A percentile compares a stretch with the other conserved stretches of the same genome.
phyloP scores from a whole-genome alignment of 768 basidiomycete genomes.

The Auricularia heimuer region DNA sequence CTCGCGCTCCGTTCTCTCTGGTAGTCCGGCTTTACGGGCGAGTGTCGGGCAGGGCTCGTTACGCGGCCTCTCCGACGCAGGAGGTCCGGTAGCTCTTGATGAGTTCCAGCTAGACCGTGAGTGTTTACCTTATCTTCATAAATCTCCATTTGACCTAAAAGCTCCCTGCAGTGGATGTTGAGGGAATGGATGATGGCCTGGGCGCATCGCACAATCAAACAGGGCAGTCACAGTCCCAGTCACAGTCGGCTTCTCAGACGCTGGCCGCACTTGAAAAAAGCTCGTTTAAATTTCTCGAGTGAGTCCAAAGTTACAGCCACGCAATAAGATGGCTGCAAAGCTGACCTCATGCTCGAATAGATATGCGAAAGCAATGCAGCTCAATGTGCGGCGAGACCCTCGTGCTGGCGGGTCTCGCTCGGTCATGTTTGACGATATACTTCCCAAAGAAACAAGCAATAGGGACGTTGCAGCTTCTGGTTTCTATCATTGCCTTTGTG shows the following conservation, averaged over 20 bases:
- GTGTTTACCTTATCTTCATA: not conserved
- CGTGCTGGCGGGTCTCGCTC: slow-evolving; percentile 36
- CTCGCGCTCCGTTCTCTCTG: slow-evolving; percentile 21
- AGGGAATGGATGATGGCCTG: not conserved
- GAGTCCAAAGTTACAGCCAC: slow-evolving; percentile 13
- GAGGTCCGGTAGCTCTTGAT: slow-evolving; percentile 59
- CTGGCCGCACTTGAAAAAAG: slow-evolving; percentile 58
- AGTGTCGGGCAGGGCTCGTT: slow-evolving; percentile 8
- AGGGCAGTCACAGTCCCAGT: not conserved
- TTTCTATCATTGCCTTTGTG: slow-evolving; percentile 81
- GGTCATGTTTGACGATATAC: slow-evolving; percentile 56
- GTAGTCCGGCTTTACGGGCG: slow-evolving; percentile 15
- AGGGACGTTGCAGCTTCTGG: slow-evolving; percentile 71
- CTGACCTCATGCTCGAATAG: too few relatives aligned
- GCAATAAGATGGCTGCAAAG: too few relatives aligned
- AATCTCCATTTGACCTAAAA: too few relatives aligned
- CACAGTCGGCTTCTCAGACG: slow-evolving; percentile 22
- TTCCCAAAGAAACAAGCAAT: slow-evolving; percentile 56
- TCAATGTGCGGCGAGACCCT: slow-evolving; percentile 62
- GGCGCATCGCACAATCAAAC: not conserved
- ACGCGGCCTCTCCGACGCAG: slow-evolving; percentile 32
- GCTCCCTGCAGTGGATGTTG: not conserved
- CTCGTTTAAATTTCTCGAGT: slow-evolving; percentile 77
- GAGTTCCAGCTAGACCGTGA: slow-evolving; percentile 1
- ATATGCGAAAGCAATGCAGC: slow-evolving; percentile 28